Evolutionary conservation across 2,329 filamentous ascomycete species (phyloP).

Genomic region (Neofusicoccum kwambonambiense): DNA sequence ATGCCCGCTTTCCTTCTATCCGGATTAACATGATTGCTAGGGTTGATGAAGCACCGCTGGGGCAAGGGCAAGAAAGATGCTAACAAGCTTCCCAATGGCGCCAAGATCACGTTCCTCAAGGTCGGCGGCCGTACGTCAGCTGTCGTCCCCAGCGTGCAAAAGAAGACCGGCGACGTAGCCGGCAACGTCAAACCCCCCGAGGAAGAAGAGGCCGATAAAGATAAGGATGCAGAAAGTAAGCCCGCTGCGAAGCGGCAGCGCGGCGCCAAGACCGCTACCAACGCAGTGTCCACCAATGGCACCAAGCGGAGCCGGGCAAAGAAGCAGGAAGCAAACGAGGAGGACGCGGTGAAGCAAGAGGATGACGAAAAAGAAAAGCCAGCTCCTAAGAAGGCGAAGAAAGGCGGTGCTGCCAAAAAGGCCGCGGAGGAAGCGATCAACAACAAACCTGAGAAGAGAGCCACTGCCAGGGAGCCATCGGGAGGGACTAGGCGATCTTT

Average conservation of each 20-base stretch:
- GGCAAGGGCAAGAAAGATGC: constrained; percentile 77
- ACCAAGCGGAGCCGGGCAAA: constrained; percentile 1
- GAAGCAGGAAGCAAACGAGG: constrained; percentile 7
- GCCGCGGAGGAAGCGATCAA: constrained; percentile 18
- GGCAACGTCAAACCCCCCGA: constrained; percentile 44
- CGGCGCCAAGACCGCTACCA: not conserved
- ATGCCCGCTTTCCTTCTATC: constrained; percentile 11
- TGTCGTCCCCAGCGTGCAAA: constrained; percentile 80
- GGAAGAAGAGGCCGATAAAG: constrained; percentile 31
- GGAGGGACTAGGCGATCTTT: not conserved
- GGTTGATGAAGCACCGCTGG: constrained; percentile 76
- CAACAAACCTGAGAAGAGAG: constrained; percentile 10
- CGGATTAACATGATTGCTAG: not conserved
- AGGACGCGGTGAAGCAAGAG: constrained; percentile 11
- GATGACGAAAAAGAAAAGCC: not conserved
- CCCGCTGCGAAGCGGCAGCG: constrained; percentile 27
- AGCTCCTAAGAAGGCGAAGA: constrained; percentile 7
- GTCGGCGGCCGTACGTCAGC: constrained; percentile 92
- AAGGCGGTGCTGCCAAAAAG: not conserved
- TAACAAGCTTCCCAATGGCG: constrained; percentile 73
- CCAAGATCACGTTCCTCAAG: constrained; percentile 80
- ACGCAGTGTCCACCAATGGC: not conserved
- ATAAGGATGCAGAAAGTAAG: constrained; percentile 25
- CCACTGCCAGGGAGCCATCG: not conserved
- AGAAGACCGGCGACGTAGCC: constrained; percentile 67